phyloP scores from a whole-genome alignment of 192 early-diverging fungal species.

The Phlyctochytrium arcticum region DNA sequence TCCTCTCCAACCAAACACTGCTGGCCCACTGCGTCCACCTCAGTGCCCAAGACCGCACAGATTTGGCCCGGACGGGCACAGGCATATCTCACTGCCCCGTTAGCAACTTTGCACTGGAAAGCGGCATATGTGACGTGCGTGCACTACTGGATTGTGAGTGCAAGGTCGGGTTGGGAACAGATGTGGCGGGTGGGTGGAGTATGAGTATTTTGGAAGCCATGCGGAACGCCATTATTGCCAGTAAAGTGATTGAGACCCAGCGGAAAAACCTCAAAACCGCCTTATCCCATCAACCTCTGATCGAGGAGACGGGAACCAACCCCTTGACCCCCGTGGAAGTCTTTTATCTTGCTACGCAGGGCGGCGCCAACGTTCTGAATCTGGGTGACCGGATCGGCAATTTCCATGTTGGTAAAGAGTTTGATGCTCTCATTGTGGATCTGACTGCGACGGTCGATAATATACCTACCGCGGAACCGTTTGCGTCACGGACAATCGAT shows the following conservation, averaged over 20 bases:
- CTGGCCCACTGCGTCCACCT: conserved; percentile 95
- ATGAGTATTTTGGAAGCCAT: conserved; percentile 85
- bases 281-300: not conserved
- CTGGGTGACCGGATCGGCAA: conserved; percentile 73
- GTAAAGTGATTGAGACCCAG: conserved; percentile 55
- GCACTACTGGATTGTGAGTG: conserved; percentile 64
- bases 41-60: conserved; percentile 61
- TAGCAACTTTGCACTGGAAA: conserved; percentile 82
- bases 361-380: conserved; percentile 80
- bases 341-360: conserved; percentile 85
- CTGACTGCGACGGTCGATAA: not conserved
- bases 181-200: conserved; percentile 85
- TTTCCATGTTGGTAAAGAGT: conserved; percentile 79
- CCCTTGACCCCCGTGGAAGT: conserved; percentile 66
- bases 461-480: not conserved
- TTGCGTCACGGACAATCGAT: conserved; percentile 49
- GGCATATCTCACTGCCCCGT: conserved; percentile 91
- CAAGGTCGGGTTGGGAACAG: conserved; percentile 91
- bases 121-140: conserved; percentile 78
- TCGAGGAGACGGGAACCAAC: not conserved
- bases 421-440: conserved; percentile 86
- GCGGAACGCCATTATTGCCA: conserved; percentile 72
- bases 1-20: conserved; percentile 71
- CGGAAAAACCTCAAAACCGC: not conserved
- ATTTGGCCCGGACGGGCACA: conserved; percentile 60